Evolutionary conservation across 176 grass and related monocot species (phyloP), one percentile per base, ranked within the genome.

Genomic region (Zoysia pacifica): DNA sequence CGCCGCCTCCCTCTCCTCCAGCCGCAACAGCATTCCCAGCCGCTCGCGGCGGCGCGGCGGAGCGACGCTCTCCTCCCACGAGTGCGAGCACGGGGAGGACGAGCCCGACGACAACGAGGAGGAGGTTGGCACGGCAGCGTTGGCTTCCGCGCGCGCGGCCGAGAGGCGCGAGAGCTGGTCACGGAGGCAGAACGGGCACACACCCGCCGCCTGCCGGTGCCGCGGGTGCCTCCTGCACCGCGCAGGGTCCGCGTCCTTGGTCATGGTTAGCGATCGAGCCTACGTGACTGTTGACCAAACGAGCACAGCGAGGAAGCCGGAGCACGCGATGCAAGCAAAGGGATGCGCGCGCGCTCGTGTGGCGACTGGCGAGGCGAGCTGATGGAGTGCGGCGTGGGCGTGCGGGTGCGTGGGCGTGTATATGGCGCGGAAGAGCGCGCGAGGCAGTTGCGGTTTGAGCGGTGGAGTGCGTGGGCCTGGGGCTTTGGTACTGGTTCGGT

Each of bases 171-270:
- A 56, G 20, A 97, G 94, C 74, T 83, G 91, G 85, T 94, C 91
- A 7, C 76, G 83, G 10, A 97, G 90, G 91, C 94, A 97, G 75
- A 86, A 92, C 39, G 94, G 91, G 85, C 94, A 97, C 65, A 97
- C 94, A 11, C 94, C 94, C 0, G 80, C 79, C 37, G 77, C 72
- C 53, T 90, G 87, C 55, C 83, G 69, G 87, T 92, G 91, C 82
- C 70, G 88, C 81, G 91, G 94, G 69, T 97, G 94, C 83, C 79
- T 69, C 86, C 79, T 90, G 74, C 94, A 97, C 63, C 78, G 66
- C 65, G 65, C 67, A 7, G 77, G 73, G 65, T 85, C 83, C 73
- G 59, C 72, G 72, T 72, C 87, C 77, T 63, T 77, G 14, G 87
- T 5, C 77, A 58, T 89, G 56, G 67, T 78, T 9, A 4, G 2